Percentiles rank a stretch among this genome's conserved stretches.
Evolutionary conservation across 208 protist species (phyloP).

Genomic region (Leishmania martiniquensis): DNA sequence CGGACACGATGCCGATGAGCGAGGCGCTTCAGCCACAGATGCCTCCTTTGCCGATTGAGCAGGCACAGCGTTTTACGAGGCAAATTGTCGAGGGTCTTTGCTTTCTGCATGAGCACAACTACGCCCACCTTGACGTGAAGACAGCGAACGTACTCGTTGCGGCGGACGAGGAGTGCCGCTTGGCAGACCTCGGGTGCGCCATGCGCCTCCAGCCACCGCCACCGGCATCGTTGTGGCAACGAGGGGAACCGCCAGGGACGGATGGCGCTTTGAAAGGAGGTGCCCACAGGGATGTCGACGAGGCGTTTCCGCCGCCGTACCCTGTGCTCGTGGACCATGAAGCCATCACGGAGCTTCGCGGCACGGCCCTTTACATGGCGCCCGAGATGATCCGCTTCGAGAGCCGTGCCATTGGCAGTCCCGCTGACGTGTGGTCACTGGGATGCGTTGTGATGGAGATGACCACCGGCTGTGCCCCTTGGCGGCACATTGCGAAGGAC

Average conservation of each 20-base stretch:
- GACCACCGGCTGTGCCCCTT: slow-evolving; percentile 70
- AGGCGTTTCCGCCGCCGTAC: slow-evolving; percentile 25
- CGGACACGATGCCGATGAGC: slow-evolving; percentile 30
- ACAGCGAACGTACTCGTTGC: slow-evolving; percentile 90
- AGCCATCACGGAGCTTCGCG: slow-evolving; percentile 79
- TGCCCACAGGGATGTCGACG: background rate
- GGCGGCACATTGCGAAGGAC: slow-evolving; percentile 62
- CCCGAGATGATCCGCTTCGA: slow-evolving; percentile 87
- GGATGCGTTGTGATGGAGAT: slow-evolving; percentile 89
- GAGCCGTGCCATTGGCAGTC: slow-evolving; percentile 49
- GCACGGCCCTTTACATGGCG: slow-evolving; percentile 87
- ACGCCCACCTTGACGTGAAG: slow-evolving; percentile 93
- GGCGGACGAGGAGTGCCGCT: slow-evolving; percentile 67
- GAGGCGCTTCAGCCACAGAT: slow-evolving; percentile 45
- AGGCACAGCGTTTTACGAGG: slow-evolving; percentile 66
- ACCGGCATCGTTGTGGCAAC: background rate
- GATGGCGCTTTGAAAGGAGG: background rate
- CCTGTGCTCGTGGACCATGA: slow-evolving; percentile 59
- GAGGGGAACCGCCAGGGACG: background rate
- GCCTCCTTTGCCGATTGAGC: slow-evolving; percentile 56
- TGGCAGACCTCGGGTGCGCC: slow-evolving; percentile 94
- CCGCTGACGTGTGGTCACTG: slow-evolving; percentile 85
- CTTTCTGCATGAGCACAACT: slow-evolving; percentile 84
- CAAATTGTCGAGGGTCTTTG: slow-evolving; percentile 78
- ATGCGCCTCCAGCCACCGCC: slow-evolving; percentile 59